These are phyloP conservation scores for Hypoxylon sp. DNA, from an alignment of 2,329 filamentous ascomycete species.

Conservation along the genomic window DNA sequence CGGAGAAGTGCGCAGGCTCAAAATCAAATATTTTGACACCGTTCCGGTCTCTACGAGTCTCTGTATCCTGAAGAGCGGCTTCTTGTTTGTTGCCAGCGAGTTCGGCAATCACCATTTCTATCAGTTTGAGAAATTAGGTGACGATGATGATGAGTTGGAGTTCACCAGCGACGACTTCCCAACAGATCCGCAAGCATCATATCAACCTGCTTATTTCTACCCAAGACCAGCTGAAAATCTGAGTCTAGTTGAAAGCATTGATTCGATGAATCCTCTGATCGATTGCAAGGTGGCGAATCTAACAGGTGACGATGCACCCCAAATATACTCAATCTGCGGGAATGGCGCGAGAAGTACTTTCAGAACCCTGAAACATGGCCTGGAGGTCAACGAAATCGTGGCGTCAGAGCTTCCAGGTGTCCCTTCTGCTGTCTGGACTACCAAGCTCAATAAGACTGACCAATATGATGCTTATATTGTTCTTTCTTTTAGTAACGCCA, in stretches of 20 bases:
- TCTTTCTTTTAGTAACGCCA: conserved; percentile 91
- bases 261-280: conserved; percentile 91
- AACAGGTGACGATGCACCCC: conserved; percentile 92
- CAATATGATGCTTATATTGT: conserved; percentile 95
- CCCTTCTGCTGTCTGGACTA: conserved; percentile 95
- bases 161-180: conserved; percentile 88
- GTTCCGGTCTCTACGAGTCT: conserved; percentile 89
- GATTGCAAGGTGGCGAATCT: conserved; percentile 94
- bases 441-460: conserved; percentile 85
- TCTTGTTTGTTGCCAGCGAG: conserved; percentile 92
- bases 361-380: conserved; percentile 89
- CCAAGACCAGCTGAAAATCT: conserved; percentile 86
- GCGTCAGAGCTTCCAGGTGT: conserved; percentile 90
- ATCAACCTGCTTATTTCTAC: conserved; percentile 87
- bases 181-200: conserved; percentile 78
- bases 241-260: conserved; percentile 85
- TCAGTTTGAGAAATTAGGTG: conserved; percentile 96
- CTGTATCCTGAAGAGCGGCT: conserved; percentile 95
- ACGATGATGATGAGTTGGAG: conserved; percentile 91
- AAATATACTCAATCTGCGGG: conserved; percentile 94
- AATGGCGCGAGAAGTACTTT: conserved; percentile 91
- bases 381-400: conserved; percentile 96
- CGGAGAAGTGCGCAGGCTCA: conserved; percentile 84
- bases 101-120: conserved; percentile 96
- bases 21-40: conserved; percentile 98